A percentile compares a stretch with the other conserved stretches of the same genome.
Evolutionary conservation across 2,329 filamentous ascomycete genomes (phyloP).

Genomic region (Venturia carpophila): DNA sequence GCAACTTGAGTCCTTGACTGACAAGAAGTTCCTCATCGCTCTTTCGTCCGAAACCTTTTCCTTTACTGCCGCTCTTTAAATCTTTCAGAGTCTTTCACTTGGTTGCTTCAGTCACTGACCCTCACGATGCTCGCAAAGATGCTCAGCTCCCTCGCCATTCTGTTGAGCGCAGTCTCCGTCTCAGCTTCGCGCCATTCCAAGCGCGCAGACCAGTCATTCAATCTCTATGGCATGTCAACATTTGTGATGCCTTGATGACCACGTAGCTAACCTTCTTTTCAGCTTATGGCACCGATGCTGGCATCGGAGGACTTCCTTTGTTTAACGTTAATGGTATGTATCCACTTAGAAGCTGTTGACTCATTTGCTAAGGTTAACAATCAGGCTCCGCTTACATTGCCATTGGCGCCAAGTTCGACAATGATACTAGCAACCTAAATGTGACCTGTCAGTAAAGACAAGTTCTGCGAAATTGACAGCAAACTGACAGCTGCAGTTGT

Average conservation of each 20-base stretch:
- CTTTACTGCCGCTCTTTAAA: not conserved
- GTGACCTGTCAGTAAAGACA: not conserved
- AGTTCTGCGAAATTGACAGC: not conserved
- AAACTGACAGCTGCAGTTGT: not conserved
- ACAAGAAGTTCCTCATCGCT: not conserved
- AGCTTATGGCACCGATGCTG: constrained; percentile 9
- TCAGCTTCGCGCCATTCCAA: not conserved
- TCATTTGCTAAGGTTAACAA: not conserved
- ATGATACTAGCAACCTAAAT: not conserved
- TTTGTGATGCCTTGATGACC: not conserved
- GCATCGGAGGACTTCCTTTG: constrained; percentile 7
- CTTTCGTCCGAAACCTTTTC: not conserved
- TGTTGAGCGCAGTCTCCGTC: not conserved
- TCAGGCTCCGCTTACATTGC: constrained; percentile 1
- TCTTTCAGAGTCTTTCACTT: not conserved
- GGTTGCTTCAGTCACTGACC: not conserved
- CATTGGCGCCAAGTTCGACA: not conserved
- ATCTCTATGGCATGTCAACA: not conserved
- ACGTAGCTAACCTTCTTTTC: not conserved
- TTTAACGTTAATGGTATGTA: constrained; percentile 1
- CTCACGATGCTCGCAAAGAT: constrained; percentile 5
- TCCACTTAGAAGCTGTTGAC: not conserved
- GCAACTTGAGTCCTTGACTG: no score
- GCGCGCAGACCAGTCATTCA: not conserved
- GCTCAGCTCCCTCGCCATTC: not conserved